phyloP scores from a whole-genome alignment of 352 stramenopile species.

The Globisporangium abappressorium region DNA sequence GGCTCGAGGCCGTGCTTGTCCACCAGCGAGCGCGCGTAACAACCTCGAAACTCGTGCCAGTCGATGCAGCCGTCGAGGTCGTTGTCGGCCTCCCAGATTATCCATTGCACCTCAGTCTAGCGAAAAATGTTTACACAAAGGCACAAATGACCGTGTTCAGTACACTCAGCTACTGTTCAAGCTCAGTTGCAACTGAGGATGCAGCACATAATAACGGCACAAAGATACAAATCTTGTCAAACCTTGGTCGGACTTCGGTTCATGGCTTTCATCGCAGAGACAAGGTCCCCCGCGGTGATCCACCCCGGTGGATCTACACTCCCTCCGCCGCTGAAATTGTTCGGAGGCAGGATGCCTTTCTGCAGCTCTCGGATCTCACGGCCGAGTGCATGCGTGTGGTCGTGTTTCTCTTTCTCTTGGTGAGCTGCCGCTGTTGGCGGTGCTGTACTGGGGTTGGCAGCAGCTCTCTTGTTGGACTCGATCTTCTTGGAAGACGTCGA shows the following conservation, averaged over 20 bases:
- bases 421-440: conserved; percentile 3
- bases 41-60: conserved; percentile 92
- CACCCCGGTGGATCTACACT: conserved; percentile 16
- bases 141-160: not conserved
- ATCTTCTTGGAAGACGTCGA: conserved; percentile 18
- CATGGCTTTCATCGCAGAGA: conserved; percentile 40
- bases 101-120: conserved; percentile 91
- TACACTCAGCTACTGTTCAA: not conserved
- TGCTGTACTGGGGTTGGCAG: not conserved
- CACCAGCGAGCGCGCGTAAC: conserved; percentile 88
- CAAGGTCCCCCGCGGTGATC: conserved; percentile 45
- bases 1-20: conserved; percentile 93
- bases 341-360: conserved; percentile 28
- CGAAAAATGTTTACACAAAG: not conserved
- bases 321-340: not conserved
- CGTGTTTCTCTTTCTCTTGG: conserved; percentile 8
- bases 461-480: not conserved
- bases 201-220: not conserved
- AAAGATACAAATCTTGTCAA: not conserved
- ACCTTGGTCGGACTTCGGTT: conserved; percentile 34
- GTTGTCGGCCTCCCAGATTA: conserved; percentile 97
- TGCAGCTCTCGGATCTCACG: conserved; percentile 49
- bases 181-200: not conserved
- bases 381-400: conserved; percentile 20
- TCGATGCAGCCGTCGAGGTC: conserved; percentile 90